Percentiles rank a stretch among this genome's conserved stretches.
Evolutionary conservation across 148 eudicot genomes (phyloP).

Genomic region (Vaccinium myrtillus): DNA sequence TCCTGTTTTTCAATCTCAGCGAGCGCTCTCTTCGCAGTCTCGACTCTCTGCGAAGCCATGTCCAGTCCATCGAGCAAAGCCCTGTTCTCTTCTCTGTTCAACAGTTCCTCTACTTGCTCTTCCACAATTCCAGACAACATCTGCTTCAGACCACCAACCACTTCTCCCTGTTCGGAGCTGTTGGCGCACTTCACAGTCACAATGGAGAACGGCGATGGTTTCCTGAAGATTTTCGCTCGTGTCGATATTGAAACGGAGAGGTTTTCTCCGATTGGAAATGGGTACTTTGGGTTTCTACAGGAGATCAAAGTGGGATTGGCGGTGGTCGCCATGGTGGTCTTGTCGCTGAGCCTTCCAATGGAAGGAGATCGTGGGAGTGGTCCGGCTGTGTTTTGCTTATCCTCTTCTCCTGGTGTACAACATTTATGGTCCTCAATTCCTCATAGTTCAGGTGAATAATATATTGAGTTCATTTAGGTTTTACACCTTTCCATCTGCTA

Average conservation of each 20-base stretch:
- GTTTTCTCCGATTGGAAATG: neutral
- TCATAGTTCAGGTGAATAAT: too few species aligned
- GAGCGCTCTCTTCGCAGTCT: constrained; percentile 65
- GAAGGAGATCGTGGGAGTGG: too few species aligned
- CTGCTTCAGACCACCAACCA: constrained; percentile 37
- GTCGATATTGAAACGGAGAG: neutral
- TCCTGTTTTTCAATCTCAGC: constrained; percentile 73
- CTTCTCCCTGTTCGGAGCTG: constrained; percentile 15
- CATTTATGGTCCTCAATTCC: too few species aligned
- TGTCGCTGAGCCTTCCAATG: too few species aligned
- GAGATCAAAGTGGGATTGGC: constrained; percentile 15
- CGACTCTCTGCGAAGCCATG: constrained; percentile 68
- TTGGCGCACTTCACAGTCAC: constrained; percentile 35
- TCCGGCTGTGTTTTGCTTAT: neutral
- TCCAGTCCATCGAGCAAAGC: constrained; percentile 67
- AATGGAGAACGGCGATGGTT: neutral
- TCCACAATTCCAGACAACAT: constrained; percentile 60
- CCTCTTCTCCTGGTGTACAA: too few species aligned
- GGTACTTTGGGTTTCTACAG: constrained; percentile 19
- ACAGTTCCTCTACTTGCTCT: constrained; percentile 53
- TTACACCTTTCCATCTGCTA: too few species aligned
- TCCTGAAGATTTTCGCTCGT: constrained; percentile 5
- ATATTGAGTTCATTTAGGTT: too few species aligned
- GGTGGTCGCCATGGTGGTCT: constrained; percentile 13
- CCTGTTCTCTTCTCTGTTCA: constrained; percentile 68